Conservation (phyloP, 2,329 filamentous ascomycete genomes). For the Paracamarosporium sp. region DNA sequence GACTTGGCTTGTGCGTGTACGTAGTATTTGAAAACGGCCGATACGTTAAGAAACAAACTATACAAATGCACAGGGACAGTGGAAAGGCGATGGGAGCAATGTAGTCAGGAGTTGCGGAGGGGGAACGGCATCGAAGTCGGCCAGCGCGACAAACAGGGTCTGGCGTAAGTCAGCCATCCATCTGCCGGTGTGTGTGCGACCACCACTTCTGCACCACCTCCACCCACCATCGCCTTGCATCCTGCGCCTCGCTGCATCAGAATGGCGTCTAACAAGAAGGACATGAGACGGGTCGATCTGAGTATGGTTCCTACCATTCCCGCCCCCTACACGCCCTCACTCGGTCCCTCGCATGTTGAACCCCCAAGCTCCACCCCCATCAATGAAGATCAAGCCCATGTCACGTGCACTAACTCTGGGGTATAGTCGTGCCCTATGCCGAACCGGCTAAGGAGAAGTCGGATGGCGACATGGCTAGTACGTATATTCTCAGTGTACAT, state of each 20-base stretch:
- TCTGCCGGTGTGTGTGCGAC: conserved; percentile 5
- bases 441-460: conserved; percentile 72
- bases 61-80: background rate
- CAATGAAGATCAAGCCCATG: background rate
- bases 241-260: conserved; percentile 18
- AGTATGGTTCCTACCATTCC: conserved; percentile 57
- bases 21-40: background rate
- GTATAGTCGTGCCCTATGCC: conserved; percentile 84
- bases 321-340: background rate
- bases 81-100: conserved; percentile 8
- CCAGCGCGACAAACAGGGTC: conserved; percentile 12
- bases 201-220: conserved; percentile 2
- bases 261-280: conserved; percentile 75
- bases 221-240: conserved; percentile 9
- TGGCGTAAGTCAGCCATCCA: conserved; percentile 3
- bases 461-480: conserved; percentile 74
- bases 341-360: background rate
- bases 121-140: conserved; percentile 4
- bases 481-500: conserved; percentile 25
- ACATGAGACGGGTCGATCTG: conserved; percentile 77
- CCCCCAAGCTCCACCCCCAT: background rate
- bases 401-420: conserved; percentile 38
- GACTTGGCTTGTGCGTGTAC: background rate
- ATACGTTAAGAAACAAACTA: background rate
- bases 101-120: conserved; percentile 12